Conservation (phyloP, 2,329 filamentous ascomycete species). For the Lizonia empirigonia region DNA sequence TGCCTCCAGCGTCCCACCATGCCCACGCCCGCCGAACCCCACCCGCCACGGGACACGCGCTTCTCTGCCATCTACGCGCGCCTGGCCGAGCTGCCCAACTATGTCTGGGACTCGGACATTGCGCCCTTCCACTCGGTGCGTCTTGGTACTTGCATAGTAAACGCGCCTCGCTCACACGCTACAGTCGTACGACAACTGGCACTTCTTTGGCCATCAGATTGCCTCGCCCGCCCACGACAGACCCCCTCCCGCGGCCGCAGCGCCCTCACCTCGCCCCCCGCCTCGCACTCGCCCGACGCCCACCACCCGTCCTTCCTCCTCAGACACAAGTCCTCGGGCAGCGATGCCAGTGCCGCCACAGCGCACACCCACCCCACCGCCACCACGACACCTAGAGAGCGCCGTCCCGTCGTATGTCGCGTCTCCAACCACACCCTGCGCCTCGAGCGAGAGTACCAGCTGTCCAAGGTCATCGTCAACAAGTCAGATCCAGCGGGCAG, state of each 20-base stretch:
- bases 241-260: constrained; percentile 35
- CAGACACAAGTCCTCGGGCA: constrained; percentile 44
- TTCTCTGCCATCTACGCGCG: constrained; percentile 44
- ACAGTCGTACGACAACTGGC: constrained; percentile 86
- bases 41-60: constrained; percentile 26
- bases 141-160: too few relatives aligned
- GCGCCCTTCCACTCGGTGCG: constrained; percentile 55
- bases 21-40: constrained; percentile 18
- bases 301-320: constrained; percentile 34
- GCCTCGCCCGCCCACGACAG: constrained; percentile 24
- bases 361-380: constrained; percentile 55
- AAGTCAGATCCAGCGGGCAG: constrained; percentile 73
- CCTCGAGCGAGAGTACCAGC: constrained; percentile 86
- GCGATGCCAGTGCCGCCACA: constrained; percentile 45
- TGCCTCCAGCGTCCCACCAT: constrained; percentile 25
- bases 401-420: constrained; percentile 72
- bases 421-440: constrained; percentile 82
- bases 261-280: constrained; percentile 29
- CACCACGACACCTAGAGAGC: constrained; percentile 43
- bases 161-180: constrained; percentile 22
- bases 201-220: constrained; percentile 52
- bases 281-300: constrained; percentile 40
- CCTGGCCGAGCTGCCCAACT: constrained; percentile 48
- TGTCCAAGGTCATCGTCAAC: constrained; percentile 73
- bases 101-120: constrained; percentile 49